phyloP scores from a whole-genome alignment of 1,284 basidiomycete genomes.

The Puccinia triticina region DNA sequence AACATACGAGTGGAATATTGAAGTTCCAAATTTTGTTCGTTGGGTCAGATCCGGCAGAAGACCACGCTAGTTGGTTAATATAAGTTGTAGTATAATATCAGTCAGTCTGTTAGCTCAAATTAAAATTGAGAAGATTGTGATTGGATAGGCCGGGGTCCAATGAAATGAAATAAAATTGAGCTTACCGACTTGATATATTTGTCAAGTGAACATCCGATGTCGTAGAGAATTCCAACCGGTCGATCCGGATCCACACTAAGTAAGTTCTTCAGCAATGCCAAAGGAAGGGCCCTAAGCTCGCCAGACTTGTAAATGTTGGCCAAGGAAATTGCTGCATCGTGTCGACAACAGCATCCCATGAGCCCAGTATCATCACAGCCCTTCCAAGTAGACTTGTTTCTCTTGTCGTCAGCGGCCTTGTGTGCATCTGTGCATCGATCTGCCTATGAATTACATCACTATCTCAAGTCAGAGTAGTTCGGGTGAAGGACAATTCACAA shows the following conservation, averaged over 20 bases:
- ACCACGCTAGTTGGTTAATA: background rate
- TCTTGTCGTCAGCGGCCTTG: slow-evolving; percentile 12
- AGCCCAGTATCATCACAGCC: slow-evolving; percentile 14
- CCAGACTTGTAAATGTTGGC: no score
- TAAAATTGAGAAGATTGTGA: no score
- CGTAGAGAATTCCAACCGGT: background rate
- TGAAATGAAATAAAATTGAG: no score
- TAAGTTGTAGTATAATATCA: background rate
- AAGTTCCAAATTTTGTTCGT: background rate
- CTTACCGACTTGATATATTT: slow-evolving; percentile 19
- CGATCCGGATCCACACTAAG: background rate
- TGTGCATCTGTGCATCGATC: slow-evolving; percentile 17
- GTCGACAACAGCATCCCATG: slow-evolving; percentile 25
- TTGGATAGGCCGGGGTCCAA: no score
- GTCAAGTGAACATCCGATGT: no score
- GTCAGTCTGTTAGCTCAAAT: no score
- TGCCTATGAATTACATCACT: background rate
- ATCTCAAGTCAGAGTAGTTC: background rate
- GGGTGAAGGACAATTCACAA: no score
- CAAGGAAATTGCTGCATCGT: no score
- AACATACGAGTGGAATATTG: background rate
- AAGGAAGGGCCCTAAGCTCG: no score
- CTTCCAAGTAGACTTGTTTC: slow-evolving; percentile 9
- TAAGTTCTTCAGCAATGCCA: background rate
- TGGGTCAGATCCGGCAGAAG: background rate